Percentiles rank a stretch among this genome's conserved stretches.
Conservation (phyloP, 805 yeast genomes). For the Candida namnaoensis region DNA sequence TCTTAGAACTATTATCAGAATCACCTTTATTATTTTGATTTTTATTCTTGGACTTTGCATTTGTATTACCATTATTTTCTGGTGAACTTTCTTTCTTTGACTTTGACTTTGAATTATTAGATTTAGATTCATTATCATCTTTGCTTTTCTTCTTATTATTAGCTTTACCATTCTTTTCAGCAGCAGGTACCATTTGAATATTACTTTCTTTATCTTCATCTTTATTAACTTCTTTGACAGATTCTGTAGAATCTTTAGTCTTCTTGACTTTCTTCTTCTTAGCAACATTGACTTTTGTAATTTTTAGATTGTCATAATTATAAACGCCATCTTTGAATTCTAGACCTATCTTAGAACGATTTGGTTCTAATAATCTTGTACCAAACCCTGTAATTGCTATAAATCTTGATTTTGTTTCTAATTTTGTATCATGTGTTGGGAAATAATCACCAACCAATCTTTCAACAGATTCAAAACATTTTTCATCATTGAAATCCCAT, state of each 20-base stretch:
- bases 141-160: background rate
- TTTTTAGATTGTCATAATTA: background rate
- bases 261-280: too few relatives aligned
- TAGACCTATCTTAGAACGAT: too few relatives aligned
- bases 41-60: too few relatives aligned
- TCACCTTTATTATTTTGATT: too few relatives aligned
- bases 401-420: constrained; percentile 24
- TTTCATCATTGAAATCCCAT: constrained; percentile 50
- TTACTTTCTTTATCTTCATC: background rate
- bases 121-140: too few relatives aligned
- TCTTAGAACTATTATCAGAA: too few relatives aligned
- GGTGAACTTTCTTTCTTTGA: too few relatives aligned
- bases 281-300: background rate
- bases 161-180: background rate
- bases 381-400: constrained; percentile 24
- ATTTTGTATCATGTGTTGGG: constrained; percentile 16
- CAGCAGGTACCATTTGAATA: background rate
- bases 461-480: constrained; percentile 7
- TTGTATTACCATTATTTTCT: too few relatives aligned
- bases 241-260: too few relatives aligned
- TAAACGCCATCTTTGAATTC: too few relatives aligned
- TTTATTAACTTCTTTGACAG: too few relatives aligned
- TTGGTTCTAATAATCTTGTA: constrained; percentile 8
- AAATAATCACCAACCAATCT: constrained; percentile 15
- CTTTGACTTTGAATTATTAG: too few relatives aligned